Evolutionary conservation across 2,329 filamentous ascomycete species (phyloP).

Genomic region (Apiospora arundinis): DNA sequence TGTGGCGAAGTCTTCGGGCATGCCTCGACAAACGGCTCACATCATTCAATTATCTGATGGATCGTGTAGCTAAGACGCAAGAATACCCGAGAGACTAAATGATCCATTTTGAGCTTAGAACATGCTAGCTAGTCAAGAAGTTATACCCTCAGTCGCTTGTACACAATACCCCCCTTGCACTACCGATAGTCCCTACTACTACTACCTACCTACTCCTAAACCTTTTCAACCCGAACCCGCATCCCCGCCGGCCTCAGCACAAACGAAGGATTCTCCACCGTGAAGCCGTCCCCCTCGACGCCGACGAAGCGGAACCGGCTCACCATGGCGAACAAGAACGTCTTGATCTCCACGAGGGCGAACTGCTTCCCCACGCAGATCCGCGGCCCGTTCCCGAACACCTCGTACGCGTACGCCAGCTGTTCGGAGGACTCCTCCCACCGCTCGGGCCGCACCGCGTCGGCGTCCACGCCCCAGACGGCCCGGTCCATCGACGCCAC

Average conservation of each 20-base stretch:
- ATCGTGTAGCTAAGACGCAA: too few species aligned
- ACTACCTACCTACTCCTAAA: too few species aligned
- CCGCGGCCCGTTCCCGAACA: conserved; percentile 36
- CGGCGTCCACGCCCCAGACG: conserved; percentile 37
- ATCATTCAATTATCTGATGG: too few species aligned
- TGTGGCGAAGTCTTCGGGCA: too few species aligned
- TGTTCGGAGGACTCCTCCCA: conserved; percentile 27
- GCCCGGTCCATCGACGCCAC: conserved; percentile 30
- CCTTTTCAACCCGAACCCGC: background rate
- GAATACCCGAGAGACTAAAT: too few species aligned
- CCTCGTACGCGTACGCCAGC: conserved; percentile 24
- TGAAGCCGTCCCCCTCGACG: conserved; percentile 21
- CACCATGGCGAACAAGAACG: conserved; percentile 33
- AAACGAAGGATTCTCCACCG: conserved; percentile 22
- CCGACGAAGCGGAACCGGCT: conserved; percentile 26
- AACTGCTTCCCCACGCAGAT: conserved; percentile 37
- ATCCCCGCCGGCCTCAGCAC: conserved; percentile 20
- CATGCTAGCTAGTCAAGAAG: too few species aligned
- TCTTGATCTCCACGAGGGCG: conserved; percentile 37
- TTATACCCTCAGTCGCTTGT: too few species aligned
- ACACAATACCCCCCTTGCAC: too few species aligned
- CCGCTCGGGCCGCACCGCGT: conserved; percentile 33
- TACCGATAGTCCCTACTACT: too few species aligned
- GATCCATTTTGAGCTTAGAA: too few species aligned
- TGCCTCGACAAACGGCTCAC: too few species aligned